These are phyloP conservation scores for Blepharisma stoltei DNA, from an alignment of 73 alveolate species.

Conservation along the genomic window DNA sequence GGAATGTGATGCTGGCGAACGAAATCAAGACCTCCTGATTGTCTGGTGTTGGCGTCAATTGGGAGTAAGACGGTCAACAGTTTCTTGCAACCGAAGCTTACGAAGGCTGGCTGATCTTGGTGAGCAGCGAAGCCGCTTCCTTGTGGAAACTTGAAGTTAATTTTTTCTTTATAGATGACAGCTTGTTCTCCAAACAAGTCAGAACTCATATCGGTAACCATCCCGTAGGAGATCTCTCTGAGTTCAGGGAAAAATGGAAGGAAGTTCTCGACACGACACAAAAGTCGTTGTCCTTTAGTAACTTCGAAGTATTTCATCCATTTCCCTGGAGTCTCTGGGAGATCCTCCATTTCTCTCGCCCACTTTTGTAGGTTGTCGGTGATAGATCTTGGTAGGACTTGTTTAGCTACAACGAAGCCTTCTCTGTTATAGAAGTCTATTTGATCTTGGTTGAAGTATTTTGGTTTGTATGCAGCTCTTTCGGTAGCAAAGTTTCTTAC, in stretches of 20 bases:
- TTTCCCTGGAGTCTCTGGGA: constrained; percentile 34
- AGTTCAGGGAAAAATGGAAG: constrained; percentile 7
- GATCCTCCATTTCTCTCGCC: constrained; percentile 14
- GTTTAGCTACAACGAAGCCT: constrained; percentile 17
- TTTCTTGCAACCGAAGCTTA: constrained; percentile 18
- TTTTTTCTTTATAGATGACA: constrained; percentile 32
- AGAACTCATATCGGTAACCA: not conserved
- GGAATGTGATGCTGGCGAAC: not conserved
- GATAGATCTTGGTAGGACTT: not conserved
- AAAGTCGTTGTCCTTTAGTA: constrained; percentile 21
- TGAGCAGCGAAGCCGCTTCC: constrained; percentile 35
- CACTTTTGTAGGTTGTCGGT: constrained; percentile 17
- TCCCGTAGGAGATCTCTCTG: constrained; percentile 11
- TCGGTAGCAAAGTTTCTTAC: too few relatives aligned
- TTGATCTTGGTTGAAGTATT: not conserved
- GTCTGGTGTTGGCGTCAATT: constrained; percentile 16
- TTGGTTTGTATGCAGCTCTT: too few relatives aligned
- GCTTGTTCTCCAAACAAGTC: constrained; percentile 28
- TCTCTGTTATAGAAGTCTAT: not conserved
- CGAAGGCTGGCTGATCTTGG: constrained; percentile 34
- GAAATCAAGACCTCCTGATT: constrained; percentile 32
- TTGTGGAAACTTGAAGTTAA: constrained; percentile 28
- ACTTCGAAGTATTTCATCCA: constrained; percentile 30
- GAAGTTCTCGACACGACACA: constrained; percentile 26
- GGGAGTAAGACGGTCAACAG: constrained; percentile 26